phyloP scores from a whole-genome alignment of 345 rosid species.

The Boechera retrofracta region DNA sequence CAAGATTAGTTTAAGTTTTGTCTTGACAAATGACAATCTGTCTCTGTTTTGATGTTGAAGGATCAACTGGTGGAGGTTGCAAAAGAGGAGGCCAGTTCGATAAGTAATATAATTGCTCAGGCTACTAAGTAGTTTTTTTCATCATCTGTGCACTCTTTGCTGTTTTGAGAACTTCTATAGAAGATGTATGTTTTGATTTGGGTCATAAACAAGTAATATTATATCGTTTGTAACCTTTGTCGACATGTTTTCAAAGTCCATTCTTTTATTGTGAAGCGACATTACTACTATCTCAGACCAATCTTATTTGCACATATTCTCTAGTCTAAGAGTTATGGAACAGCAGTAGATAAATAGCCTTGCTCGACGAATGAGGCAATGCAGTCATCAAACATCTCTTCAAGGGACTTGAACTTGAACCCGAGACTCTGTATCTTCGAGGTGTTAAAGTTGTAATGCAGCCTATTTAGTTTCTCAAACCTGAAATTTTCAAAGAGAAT shows the following conservation, averaged over 20 bases:
- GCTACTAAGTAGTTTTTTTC: constrained; percentile 70
- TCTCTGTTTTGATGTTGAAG: constrained; percentile 46
- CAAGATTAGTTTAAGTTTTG: neutral
- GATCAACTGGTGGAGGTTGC: constrained; percentile 95
- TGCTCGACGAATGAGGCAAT: constrained; percentile 63
- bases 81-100: constrained; percentile 88
- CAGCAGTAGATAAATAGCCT: constrained; percentile 50
- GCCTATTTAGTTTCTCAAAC: constrained; percentile 62
- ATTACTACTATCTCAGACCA: neutral
- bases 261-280: constrained; percentile 18
- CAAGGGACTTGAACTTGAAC: constrained; percentile 65
- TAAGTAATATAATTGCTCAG: constrained; percentile 90
- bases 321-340: constrained; percentile 11
- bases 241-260: neutral
- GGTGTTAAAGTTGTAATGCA: constrained; percentile 64
- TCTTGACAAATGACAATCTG: neutral
- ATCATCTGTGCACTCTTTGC: neutral
- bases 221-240: neutral
- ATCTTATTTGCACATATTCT: constrained; percentile 1
- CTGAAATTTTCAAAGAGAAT: constrained; percentile 45
- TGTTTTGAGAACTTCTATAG: neutral
- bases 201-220: neutral
- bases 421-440: constrained; percentile 67
- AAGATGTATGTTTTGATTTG: constrained; percentile 3
- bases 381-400: constrained; percentile 79